A percentile compares a stretch with the other conserved stretches of the same genome.
These are phyloP conservation scores for Pilasporangium apinafurcum DNA, from an alignment of 352 stramenopile genomes.

Conservation along the genomic window DNA sequence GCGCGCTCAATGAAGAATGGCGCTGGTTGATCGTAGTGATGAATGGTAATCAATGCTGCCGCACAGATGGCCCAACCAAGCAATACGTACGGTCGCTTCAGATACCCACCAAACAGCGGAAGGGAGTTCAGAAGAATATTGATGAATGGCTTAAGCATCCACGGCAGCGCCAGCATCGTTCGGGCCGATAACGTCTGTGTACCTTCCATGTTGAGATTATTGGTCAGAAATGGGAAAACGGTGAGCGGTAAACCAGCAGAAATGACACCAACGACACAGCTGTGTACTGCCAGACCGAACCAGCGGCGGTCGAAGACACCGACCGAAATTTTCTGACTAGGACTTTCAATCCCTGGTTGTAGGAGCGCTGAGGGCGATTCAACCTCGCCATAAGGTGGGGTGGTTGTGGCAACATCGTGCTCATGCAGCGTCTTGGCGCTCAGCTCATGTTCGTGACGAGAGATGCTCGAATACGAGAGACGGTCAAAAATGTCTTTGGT, in stretches of 20 bases:
- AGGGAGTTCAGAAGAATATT: slow-evolving; percentile 26
- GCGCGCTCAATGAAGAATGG: slow-evolving; percentile 38
- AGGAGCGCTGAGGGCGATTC: slow-evolving; percentile 1
- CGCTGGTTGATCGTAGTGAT: slow-evolving; percentile 26
- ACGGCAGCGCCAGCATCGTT: slow-evolving; percentile 40
- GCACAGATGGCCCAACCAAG: slow-evolving; percentile 37
- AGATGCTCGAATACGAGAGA: slow-evolving; percentile 17
- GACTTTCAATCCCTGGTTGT: neutral
- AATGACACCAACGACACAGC: slow-evolving; percentile 35
- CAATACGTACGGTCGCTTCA: slow-evolving; percentile 20
- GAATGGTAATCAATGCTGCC: slow-evolving; percentile 18
- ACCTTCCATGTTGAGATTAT: slow-evolving; percentile 66
- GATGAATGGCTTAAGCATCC: slow-evolving; percentile 44
- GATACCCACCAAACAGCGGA: slow-evolving; percentile 13
- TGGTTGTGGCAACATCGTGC: neutral
- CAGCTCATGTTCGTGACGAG: slow-evolving; percentile 3
- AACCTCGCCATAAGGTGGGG: neutral
- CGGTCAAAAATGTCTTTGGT: slow-evolving; percentile 27
- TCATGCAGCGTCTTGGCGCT: neutral
- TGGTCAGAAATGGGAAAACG: slow-evolving; percentile 59
- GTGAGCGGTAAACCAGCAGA: slow-evolving; percentile 43
- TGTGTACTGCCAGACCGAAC: slow-evolving; percentile 47
- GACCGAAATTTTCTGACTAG: neutral
- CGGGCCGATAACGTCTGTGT: slow-evolving; percentile 48
- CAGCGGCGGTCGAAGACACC: slow-evolving; percentile 28